Base-by-base conservation (phyloP, 2,329 filamentous ascomycete genomes). In the Talaromyces sp. region DNA sequence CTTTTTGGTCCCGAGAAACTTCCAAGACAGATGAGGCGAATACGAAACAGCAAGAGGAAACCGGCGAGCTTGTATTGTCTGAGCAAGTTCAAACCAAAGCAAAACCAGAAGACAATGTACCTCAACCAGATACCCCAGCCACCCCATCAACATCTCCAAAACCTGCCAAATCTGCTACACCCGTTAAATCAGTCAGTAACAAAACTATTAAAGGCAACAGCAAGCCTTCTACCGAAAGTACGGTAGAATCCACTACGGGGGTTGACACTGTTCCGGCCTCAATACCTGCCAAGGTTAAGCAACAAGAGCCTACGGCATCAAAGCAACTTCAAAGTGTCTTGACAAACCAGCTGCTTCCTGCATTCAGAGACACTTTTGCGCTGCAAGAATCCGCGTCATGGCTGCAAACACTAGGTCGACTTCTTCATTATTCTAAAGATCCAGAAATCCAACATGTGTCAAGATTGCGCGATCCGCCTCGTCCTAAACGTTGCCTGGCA, bases 401-500 rank as follows among this genome's bases (percentile, higher is more conserved):
- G 17, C 70, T 91, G n/a, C 84, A 87, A 63, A 76, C 77, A 31
- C 69, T 81, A 52, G 72, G 75, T 12, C 68, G 81, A 67, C 63
- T 79, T 26, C 65, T 80, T 19, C 74, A 77, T 61, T 76, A 76
- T 61, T 70, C 64, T 81, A 91, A 75, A 79, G 89, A 66, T 71
- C 83, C 57, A 76, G 83, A 72, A 3, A 81, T 81, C 17, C 87
- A 84, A 55, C 90, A 97, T 71, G 85, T 97, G 5, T 88, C 86
- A 65, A 83, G 91, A 32, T 77, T 85, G 7, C 86, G 86, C 51
- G 85, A 89, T 8, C 81, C 85, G 0, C 89, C 86, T 0, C 88
- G 84, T 65, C 86, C 97, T 53, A 91, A 86, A 69, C 94, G 89
- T 65, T 94, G 94, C 12, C 82, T 99, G 5, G 92, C 92, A 1